phyloP scores from a whole-genome alignment of 768 basidiomycete genomes.

The Dioszegia hungarica region DNA sequence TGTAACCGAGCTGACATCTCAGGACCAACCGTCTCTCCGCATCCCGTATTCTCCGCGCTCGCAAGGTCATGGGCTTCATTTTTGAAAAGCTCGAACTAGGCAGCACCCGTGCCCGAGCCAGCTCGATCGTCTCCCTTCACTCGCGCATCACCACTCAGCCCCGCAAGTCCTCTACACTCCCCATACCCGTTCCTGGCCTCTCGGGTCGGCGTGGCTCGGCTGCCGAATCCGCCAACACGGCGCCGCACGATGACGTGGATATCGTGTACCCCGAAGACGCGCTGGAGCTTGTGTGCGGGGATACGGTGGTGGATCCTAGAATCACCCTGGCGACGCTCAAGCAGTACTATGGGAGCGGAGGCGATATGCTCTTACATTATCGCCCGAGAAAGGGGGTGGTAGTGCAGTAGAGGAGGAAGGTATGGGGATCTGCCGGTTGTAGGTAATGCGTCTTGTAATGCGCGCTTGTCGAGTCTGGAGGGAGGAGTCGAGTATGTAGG shows the following conservation, averaged over 20 bases:
- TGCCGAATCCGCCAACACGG: not conserved
- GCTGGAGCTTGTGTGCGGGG: slow-evolving; percentile 85
- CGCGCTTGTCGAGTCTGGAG: too few species aligned
- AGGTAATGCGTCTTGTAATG: too few species aligned
- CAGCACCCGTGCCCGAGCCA: slow-evolving; percentile 7
- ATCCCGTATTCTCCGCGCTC: slow-evolving; percentile 73
- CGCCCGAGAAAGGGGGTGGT: slow-evolving; percentile 29
- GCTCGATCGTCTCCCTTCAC: slow-evolving; percentile 15
- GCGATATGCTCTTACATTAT: slow-evolving; percentile 48
- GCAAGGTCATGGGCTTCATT: slow-evolving; percentile 78
- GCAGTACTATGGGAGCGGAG: slow-evolving; percentile 55
- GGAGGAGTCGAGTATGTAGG: too few species aligned
- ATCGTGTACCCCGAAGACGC: slow-evolving; percentile 57
- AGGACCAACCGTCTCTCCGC: slow-evolving; percentile 83
- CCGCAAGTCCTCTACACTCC: slow-evolving; percentile 6
- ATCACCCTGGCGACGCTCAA: slow-evolving; percentile 88
- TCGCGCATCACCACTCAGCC: slow-evolving; percentile 13
- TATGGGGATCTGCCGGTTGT: too few species aligned
- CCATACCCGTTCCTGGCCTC: not conserved
- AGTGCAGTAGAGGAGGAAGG: not conserved
- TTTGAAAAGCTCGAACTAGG: slow-evolving; percentile 59
- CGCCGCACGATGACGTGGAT: not conserved
- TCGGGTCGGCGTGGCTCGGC: not conserved
- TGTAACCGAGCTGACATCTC: not conserved
- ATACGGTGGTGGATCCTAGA: slow-evolving; percentile 70